Percentiles rank a stretch among this genome's conserved stretches.
Evolutionary conservation across 106 monocot species (phyloP).

Genomic region (Phalaenopsis aphrodite): DNA sequence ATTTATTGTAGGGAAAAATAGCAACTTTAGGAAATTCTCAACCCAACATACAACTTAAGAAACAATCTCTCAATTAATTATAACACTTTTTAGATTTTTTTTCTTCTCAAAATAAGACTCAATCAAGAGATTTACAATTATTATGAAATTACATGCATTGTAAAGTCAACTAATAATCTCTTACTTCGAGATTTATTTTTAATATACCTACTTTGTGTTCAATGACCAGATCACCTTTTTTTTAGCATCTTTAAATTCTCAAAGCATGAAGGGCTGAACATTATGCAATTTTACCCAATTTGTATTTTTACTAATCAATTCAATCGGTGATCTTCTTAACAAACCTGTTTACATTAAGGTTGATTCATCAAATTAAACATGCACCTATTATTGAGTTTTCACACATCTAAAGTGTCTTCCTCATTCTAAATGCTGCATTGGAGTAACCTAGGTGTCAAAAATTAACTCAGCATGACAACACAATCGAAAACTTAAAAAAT

Average conservation of each 20-base stretch:
- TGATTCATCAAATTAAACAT: neutral
- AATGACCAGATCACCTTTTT: neutral
- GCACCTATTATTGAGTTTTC: too few species aligned
- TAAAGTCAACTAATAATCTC: neutral
- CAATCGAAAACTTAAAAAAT: too few species aligned
- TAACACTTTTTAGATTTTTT: neutral
- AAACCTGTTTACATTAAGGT: neutral
- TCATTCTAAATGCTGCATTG: too few species aligned
- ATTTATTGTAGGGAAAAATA: neutral
- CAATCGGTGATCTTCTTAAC: neutral
- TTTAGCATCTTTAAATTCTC: neutral
- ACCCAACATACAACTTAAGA: neutral
- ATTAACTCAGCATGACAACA: too few species aligned
- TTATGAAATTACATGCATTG: neutral
- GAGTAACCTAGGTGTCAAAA: too few species aligned
- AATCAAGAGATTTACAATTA: neutral
- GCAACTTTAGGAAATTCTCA: neutral
- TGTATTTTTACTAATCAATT: neutral
- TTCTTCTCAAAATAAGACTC: neutral
- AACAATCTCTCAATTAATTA: neutral
- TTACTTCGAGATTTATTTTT: neutral
- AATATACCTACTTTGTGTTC: neutral
- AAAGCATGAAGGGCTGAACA: neutral
- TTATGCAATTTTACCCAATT: neutral
- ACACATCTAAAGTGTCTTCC: too few species aligned